Evolutionary conservation across 2,329 filamentous ascomycete genomes (phyloP).

Genomic region (Ampelomyces quisqualis): DNA sequence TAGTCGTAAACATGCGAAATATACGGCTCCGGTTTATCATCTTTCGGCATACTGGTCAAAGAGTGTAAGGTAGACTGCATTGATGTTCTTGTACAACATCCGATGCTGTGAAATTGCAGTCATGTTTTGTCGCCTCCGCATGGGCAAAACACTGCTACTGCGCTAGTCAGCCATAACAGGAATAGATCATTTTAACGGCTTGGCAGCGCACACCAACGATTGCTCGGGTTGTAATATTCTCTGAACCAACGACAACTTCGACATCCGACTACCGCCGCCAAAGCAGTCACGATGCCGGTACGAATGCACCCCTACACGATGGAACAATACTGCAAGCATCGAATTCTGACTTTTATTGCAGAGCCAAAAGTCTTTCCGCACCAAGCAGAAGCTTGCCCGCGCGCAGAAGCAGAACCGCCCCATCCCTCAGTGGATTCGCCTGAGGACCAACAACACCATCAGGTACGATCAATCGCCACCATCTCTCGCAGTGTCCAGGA

Average conservation of each 20-base stretch:
- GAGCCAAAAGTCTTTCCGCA: slow-evolving; percentile 99
- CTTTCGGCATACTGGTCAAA: neutral
- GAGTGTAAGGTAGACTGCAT: neutral
- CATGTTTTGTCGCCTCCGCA: neutral
- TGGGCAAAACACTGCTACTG: slow-evolving; percentile 1
- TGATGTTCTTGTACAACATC: neutral
- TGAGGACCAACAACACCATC: slow-evolving; percentile 98
- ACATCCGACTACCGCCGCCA: slow-evolving; percentile 35
- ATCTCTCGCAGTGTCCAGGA: no score
- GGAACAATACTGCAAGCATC: neutral
- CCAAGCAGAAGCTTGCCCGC: slow-evolving; percentile 99
- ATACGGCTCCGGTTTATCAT: slow-evolving; percentile 1
- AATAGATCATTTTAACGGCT: no score
- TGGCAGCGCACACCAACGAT: slow-evolving; percentile 4
- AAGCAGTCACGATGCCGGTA: slow-evolving; percentile 46
- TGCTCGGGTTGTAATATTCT: slow-evolving; percentile 5
- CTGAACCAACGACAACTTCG: slow-evolving; percentile 30
- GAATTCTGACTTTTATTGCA: slow-evolving; percentile 47
- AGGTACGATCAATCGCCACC: slow-evolving; percentile 65
- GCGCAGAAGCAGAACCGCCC: slow-evolving; percentile 99
- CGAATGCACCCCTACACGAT: slow-evolving; percentile 14
- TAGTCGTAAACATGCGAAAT: slow-evolving; percentile 1
- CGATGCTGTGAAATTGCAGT: slow-evolving; percentile 1
- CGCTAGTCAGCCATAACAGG: slow-evolving; percentile 1
- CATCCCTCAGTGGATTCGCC: slow-evolving; percentile 99